Evolutionary conservation across 805 yeast species (phyloP).

Genomic region (Candida khao-thaluensis): DNA sequence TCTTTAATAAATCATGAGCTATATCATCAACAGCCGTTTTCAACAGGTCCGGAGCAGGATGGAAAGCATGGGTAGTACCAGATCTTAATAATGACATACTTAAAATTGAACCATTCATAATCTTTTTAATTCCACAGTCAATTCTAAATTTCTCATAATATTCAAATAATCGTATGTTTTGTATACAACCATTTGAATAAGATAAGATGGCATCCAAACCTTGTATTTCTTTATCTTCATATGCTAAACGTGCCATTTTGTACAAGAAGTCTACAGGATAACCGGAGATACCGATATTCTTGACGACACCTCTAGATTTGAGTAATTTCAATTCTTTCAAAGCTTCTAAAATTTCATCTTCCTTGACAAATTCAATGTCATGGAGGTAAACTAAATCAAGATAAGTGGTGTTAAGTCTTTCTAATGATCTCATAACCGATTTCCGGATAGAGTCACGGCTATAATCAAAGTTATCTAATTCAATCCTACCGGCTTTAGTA

Average conservation of each 20-base stretch:
- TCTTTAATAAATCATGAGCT: slow-evolving; percentile 34
- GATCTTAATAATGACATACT: slow-evolving; percentile 83
- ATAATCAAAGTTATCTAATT: slow-evolving; percentile 72
- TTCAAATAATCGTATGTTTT: slow-evolving; percentile 56
- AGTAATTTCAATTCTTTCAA: slow-evolving; percentile 56
- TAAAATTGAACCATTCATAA: slow-evolving; percentile 83
- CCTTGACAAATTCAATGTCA: slow-evolving; percentile 79
- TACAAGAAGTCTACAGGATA: slow-evolving; percentile 75
- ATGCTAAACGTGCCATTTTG: slow-evolving; percentile 45
- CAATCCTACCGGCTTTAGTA: slow-evolving; percentile 83
- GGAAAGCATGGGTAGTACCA: slow-evolving; percentile 67
- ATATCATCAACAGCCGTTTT: slow-evolving; percentile 50
- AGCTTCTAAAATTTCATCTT: slow-evolving; percentile 57
- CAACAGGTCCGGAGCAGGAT: slow-evolving; percentile 69
- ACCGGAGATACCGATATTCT: slow-evolving; percentile 77
- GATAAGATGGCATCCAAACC: slow-evolving; percentile 73
- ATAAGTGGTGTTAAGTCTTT: slow-evolving; percentile 64
- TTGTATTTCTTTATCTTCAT: slow-evolving; percentile 46
- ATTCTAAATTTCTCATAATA: slow-evolving; percentile 48
- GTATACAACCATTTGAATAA: slow-evolving; percentile 80
- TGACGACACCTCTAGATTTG: slow-evolving; percentile 62
- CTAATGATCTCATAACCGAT: slow-evolving; percentile 65
- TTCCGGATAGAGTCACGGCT: slow-evolving; percentile 55
- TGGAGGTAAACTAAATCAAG: slow-evolving; percentile 84
- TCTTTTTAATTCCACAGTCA: slow-evolving; percentile 53